Percentiles rank a stretch among this genome's conserved stretches.
Evolutionary conservation across 2,329 filamentous ascomycete species (phyloP).

Genomic region (Curvularia sp.): DNA sequence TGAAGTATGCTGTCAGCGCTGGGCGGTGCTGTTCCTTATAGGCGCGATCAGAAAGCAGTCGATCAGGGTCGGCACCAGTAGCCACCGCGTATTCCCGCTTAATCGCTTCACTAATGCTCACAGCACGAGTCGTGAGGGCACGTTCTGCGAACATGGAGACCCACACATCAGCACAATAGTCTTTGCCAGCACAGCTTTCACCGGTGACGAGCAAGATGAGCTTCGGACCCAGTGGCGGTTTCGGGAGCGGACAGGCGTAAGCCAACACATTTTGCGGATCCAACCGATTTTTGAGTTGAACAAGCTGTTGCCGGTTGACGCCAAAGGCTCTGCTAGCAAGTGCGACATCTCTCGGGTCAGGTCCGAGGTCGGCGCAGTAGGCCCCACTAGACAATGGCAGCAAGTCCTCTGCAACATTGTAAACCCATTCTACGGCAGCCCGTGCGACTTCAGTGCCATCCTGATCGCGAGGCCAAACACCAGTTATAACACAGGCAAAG

Average conservation of each 20-base stretch:
- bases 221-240: slow-evolving; percentile 31
- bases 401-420: slow-evolving; percentile 58
- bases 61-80: slow-evolving; percentile 37
- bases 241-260: slow-evolving; percentile 64
- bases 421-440: slow-evolving; percentile 63
- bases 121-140: slow-evolving; percentile 35
- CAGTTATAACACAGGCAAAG: slow-evolving; percentile 69
- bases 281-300: slow-evolving; percentile 57
- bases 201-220: slow-evolving; percentile 61
- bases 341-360: slow-evolving; percentile 63
- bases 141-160: slow-evolving; percentile 49
- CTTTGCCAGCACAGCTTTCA: slow-evolving; percentile 64
- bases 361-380: slow-evolving; percentile 69
- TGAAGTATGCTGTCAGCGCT: slow-evolving; percentile 62
- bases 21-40: slow-evolving; percentile 69
- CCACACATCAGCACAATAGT: slow-evolving; percentile 66
- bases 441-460: slow-evolving; percentile 55
- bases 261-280: slow-evolving; percentile 63
- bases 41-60: slow-evolving; percentile 60
- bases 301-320: slow-evolving; percentile 59
- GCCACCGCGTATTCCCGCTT: slow-evolving; percentile 56
- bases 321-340: slow-evolving; percentile 66
- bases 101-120: slow-evolving; percentile 59
- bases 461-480: slow-evolving; percentile 65
- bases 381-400: slow-evolving; percentile 60